phyloP scores from a whole-genome alignment of 1,139 yeast species.

The Hyphopichia pseudoburtonii region DNA sequence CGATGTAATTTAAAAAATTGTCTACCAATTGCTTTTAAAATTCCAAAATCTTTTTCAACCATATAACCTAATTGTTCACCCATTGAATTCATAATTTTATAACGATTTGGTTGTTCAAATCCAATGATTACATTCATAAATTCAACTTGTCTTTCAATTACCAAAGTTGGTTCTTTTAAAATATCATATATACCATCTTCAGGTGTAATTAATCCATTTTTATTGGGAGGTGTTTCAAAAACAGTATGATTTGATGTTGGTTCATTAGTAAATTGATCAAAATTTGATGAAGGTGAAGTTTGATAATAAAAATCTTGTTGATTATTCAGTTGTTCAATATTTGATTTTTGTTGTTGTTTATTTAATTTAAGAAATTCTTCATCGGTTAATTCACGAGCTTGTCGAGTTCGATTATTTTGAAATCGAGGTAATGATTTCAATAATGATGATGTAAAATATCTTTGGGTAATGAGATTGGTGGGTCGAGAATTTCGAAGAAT shows the following conservation, averaged over 20 bases:
- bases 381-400: slow-evolving; percentile 36
- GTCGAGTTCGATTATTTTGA: slow-evolving; percentile 23
- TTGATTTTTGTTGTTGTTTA: slow-evolving; percentile 15
- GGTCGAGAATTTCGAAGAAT: no score
- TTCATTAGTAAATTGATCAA: slow-evolving; percentile 15
- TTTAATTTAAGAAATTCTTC: slow-evolving; percentile 33
- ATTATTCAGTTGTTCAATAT: slow-evolving; percentile 9
- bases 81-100: slow-evolving; percentile 66
- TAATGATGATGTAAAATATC: neutral
- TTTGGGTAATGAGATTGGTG: no score
- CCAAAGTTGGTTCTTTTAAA: slow-evolving; percentile 75
- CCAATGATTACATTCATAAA: slow-evolving; percentile 84
- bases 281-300: slow-evolving; percentile 26
- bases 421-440: neutral
- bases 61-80: slow-evolving; percentile 81
- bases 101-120: slow-evolving; percentile 86
- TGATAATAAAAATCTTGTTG: slow-evolving; percentile 28
- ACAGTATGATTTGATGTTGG: slow-evolving; percentile 30
- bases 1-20: slow-evolving; percentile 82
- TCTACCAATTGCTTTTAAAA: slow-evolving; percentile 67
- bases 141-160: slow-evolving; percentile 85
- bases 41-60: slow-evolving; percentile 76
- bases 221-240: slow-evolving; percentile 37
- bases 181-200: slow-evolving; percentile 58
- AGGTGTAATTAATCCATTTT: slow-evolving; percentile 49